Conservation (phyloP, 1,284 basidiomycete species). For the Golubevia sp. region DNA sequence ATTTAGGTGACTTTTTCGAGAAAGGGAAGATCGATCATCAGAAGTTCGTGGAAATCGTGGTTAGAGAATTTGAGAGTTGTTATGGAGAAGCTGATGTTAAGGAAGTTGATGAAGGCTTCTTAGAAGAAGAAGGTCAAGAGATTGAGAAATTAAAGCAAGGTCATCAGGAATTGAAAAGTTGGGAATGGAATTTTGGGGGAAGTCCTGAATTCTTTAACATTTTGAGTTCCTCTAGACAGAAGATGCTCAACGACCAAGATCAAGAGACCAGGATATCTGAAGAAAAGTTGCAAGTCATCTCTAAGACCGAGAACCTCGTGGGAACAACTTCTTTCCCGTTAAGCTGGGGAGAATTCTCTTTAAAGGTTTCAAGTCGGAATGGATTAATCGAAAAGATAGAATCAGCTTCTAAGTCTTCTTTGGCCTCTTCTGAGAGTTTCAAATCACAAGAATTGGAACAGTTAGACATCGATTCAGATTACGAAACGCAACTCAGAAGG, state of each 20-base stretch:
- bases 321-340: too few relatives aligned
- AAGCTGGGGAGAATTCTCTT: too few relatives aligned
- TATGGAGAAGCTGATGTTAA: background rate
- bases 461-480: background rate
- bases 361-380: background rate
- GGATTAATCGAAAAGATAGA: background rate
- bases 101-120: background rate
- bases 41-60: background rate
- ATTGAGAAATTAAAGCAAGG: conserved; percentile 17
- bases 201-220: conserved; percentile 49
- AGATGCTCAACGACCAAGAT: too few relatives aligned
- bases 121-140: background rate
- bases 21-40: background rate
- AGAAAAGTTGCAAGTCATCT: too few relatives aligned
- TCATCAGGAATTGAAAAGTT: conserved; percentile 38
- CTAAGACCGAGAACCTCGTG: too few relatives aligned
- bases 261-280: too few relatives aligned
- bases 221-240: conserved; percentile 2
- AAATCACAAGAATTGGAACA: too few relatives aligned
- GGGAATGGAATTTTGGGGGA: conserved; percentile 53
- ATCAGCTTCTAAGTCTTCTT: background rate
- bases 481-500: conserved; percentile 10
- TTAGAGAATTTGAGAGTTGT: background rate
- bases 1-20: background rate
- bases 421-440: too few relatives aligned